These are phyloP conservation scores for Jamesozyma spencerorum DNA, from an alignment of 805 yeast genomes.

Conservation along the genomic window DNA sequence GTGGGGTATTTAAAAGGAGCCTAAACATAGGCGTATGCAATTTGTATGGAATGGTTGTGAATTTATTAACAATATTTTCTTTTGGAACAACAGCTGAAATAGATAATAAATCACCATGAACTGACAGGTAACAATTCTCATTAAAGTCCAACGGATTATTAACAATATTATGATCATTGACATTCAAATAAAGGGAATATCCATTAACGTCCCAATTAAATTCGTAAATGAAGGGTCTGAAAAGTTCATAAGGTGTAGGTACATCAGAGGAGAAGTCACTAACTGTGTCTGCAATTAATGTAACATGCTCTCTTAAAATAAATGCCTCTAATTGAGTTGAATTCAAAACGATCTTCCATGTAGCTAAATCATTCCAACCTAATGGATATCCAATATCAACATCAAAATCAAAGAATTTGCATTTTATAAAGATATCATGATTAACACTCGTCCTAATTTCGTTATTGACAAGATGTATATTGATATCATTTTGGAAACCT, in stretches of 20 bases:
- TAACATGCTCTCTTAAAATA: constrained; percentile 72
- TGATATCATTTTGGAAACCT: constrained; percentile 48
- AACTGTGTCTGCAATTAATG: constrained; percentile 59
- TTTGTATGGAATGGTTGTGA: constrained; percentile 42
- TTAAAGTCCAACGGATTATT: constrained; percentile 79
- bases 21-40: constrained; percentile 51
- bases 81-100: constrained; percentile 50
- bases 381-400: constrained; percentile 63
- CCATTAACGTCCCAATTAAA: constrained; percentile 51
- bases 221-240: constrained; percentile 60
- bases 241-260: constrained; percentile 62
- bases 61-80: constrained; percentile 42
- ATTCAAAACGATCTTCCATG: constrained; percentile 52
- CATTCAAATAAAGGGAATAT: constrained; percentile 60
- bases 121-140: constrained; percentile 67
- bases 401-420: constrained; percentile 45
- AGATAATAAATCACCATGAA: constrained; percentile 52
- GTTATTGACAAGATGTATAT: constrained; percentile 40
- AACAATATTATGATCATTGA: constrained; percentile 81
- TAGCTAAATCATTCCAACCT: constrained; percentile 70
- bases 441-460: constrained; percentile 79
- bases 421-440: constrained; percentile 67
- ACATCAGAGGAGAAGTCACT: constrained; percentile 71
- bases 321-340: constrained; percentile 51
- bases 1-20: constrained; percentile 65